A percentile compares a stretch with the other conserved stretches of the same genome.
These are phyloP conservation scores for Erythrophleum ivorense DNA, from an alignment of 331 rosid species.

Conservation along the genomic window DNA sequence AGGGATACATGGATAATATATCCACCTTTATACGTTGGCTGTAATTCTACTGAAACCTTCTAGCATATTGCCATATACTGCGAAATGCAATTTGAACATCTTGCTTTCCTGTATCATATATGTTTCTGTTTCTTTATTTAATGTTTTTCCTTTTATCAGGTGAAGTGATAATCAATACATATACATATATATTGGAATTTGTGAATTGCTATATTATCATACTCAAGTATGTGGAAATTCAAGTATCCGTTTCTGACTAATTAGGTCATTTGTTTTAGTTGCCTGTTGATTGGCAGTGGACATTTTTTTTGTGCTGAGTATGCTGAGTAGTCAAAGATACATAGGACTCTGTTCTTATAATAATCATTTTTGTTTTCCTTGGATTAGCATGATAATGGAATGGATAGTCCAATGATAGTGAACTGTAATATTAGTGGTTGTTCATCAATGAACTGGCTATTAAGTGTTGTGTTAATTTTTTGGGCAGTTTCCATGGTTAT, in stretches of 20 bases:
- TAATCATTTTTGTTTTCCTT: neutral
- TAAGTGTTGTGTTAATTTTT: conserved; percentile 34
- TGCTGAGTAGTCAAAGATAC: conserved; percentile 22
- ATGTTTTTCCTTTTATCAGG: conserved; percentile 11
- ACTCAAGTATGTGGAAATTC: neutral
- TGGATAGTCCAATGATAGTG: conserved; percentile 32
- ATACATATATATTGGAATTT: neutral
- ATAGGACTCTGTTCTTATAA: conserved; percentile 30
- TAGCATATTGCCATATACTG: neutral
- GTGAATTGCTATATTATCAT: conserved; percentile 10
- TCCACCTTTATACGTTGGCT: conserved; percentile 6
- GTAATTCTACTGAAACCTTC: neutral
- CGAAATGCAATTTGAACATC: conserved; percentile 1
- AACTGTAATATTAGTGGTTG: conserved; percentile 20
- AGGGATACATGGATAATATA: conserved; percentile 14
- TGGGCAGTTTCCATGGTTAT: conserved; percentile 63
- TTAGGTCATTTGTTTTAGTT: conserved; percentile 13
- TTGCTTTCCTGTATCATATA: conserved; percentile 13
- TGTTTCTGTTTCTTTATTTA: conserved; percentile 16
- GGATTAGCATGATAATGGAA: conserved; percentile 24
- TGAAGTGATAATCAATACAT: neutral
- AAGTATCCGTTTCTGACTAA: conserved; percentile 14
- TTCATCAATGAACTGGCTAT: conserved; percentile 34
- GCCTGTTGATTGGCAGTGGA: conserved; percentile 4
- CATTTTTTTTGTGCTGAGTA: conserved; percentile 1